A percentile compares a stretch with the other conserved stretches of the same genome.
Conservation (phyloP, 2,329 filamentous ascomycete species). For the Thermoascus crustaceus region DNA sequence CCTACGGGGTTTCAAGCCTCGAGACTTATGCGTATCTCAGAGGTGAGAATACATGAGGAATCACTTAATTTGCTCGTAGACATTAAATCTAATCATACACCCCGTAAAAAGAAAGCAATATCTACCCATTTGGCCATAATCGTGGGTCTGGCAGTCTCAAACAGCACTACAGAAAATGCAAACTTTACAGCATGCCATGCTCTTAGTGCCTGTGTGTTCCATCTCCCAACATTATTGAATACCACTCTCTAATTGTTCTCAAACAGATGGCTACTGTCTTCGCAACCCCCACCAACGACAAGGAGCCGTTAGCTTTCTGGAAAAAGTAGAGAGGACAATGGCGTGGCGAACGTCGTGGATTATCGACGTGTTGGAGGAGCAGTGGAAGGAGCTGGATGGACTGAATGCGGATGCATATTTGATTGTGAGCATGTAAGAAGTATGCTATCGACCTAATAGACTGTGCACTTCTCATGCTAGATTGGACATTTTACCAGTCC, state of each 20-base stretch:
- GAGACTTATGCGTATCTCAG: constrained; percentile 17
- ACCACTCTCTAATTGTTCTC: constrained; percentile 2
- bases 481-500: too few species aligned
- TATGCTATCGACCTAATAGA: too few species aligned
- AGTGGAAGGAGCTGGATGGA: constrained; percentile 20
- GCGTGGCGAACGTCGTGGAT: constrained; percentile 28
- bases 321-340: constrained; percentile 18
- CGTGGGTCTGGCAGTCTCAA: background rate
- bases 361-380: constrained; percentile 17
- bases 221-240: too few species aligned
- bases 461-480: too few species aligned
- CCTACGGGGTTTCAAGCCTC: constrained; percentile 21
- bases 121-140: background rate
- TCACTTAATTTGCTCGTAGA: background rate
- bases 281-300: constrained; percentile 19
- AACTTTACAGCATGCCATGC: constrained; percentile 28
- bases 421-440: too few species aligned
- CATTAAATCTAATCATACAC: background rate
- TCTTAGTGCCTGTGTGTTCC: constrained; percentile 10
- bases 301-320: constrained; percentile 21
- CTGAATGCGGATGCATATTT: too few species aligned
- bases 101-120: too few species aligned
- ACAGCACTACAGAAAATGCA: constrained; percentile 16
- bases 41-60: constrained; percentile 15
- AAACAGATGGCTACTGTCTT: constrained; percentile 27